Conservation (phyloP, 306 rosid species). For the Castanospermum australe region DNA sequence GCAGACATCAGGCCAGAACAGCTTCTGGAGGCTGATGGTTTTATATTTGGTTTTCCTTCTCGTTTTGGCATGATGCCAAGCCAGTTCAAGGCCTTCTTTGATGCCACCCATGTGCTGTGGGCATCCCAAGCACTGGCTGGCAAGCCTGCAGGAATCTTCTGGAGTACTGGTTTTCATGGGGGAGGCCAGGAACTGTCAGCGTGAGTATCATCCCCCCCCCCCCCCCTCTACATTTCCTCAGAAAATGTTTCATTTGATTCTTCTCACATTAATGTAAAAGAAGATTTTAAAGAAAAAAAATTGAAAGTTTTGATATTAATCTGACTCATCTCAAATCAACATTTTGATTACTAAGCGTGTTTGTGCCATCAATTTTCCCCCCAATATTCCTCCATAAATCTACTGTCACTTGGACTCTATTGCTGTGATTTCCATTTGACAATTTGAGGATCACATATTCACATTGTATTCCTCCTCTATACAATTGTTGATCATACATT, state of each 20-base stretch:
- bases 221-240: neutral
- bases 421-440: neutral
- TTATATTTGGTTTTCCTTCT: constrained; percentile 89
- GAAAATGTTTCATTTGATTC: constrained; percentile 2
- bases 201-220: constrained; percentile 41
- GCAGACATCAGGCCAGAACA: constrained; percentile 81
- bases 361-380: neutral
- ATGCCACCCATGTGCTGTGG: constrained; percentile 71
- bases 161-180: constrained; percentile 95
- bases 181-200: constrained; percentile 98
- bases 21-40: constrained; percentile 81
- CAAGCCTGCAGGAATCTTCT: constrained; percentile 94
- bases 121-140: constrained; percentile 86
- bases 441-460: neutral
- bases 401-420: neutral
- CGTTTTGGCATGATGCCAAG: constrained; percentile 96
- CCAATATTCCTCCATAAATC: neutral
- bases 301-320: too few relatives aligned
- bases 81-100: constrained; percentile 86
- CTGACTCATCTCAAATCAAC: too few relatives aligned
- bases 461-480: neutral
- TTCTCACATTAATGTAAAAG: neutral
- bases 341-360: neutral
- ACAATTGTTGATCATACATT: neutral
- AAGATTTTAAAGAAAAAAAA: too few relatives aligned